These are phyloP conservation scores for Priceomyces castillae DNA, from an alignment of 805 yeast genomes.

Conservation along the genomic window DNA sequence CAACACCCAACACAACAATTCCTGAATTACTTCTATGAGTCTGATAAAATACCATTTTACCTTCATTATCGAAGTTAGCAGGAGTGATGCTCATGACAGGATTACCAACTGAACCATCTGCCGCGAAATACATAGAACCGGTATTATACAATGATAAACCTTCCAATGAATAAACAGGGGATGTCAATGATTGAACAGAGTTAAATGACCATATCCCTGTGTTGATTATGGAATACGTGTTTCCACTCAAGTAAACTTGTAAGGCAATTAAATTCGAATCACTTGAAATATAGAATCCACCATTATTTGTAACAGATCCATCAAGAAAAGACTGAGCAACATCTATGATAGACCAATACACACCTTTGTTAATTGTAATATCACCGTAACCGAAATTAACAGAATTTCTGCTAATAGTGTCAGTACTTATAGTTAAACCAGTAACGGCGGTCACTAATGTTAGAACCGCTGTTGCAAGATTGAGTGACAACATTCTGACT, in stretches of 20 bases:
- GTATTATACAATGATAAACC: conserved; percentile 17
- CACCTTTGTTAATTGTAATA: conserved; percentile 19
- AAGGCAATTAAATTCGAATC: conserved; percentile 13
- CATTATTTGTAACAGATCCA: conserved; percentile 21
- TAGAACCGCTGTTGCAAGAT: too few relatives aligned
- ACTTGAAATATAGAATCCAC: conserved; percentile 22
- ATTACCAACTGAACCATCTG: conserved; percentile 15
- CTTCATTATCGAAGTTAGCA: conserved; percentile 16
- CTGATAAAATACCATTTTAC: conserved; percentile 21
- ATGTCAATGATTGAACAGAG: conserved; percentile 13
- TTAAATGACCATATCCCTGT: conserved; percentile 23
- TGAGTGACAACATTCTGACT: too few relatives aligned
- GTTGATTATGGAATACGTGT: conserved; percentile 13
- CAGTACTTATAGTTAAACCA: background rate
- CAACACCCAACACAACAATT: conserved; percentile 17
- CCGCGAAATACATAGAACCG: conserved; percentile 24
- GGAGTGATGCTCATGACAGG: conserved; percentile 14
- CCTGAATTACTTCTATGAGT: conserved; percentile 16
- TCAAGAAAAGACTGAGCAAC: conserved; percentile 17
- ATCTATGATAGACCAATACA: conserved; percentile 25
- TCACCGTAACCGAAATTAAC: conserved; percentile 15
- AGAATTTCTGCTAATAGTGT: background rate
- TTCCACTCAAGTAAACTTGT: conserved; percentile 10
- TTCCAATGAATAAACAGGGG: conserved; percentile 18
- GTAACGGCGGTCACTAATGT: too few relatives aligned